Evolutionary conservation across 768 basidiomycete genomes (phyloP), one percentile per base, ranked within the genome.

Genomic region (Hortiboletus flavorubellus): DNA sequence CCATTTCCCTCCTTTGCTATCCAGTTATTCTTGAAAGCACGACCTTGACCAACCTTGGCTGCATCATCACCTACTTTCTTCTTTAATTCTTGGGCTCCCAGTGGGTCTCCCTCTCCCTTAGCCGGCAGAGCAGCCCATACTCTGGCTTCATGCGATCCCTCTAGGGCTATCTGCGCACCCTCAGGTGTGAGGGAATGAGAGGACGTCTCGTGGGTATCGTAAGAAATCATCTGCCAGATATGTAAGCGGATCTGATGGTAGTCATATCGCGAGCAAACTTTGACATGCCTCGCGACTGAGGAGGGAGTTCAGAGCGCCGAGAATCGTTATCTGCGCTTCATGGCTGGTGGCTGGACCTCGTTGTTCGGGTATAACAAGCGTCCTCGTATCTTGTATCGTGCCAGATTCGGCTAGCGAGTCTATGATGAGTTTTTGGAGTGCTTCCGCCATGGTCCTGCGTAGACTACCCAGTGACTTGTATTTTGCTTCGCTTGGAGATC

Each of bases 1-100:
- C 89, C 91, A 59, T 83, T 81, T 8, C 90, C 92, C 59, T 96
- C 89, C 72, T 98, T 98, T 21, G 78, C 80, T 58, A 98, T 93
- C 97, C 97, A 99, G 53, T 89, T 91, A 63, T 90, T 93, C 76
- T 95, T 98, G 81, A 99, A 97, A 18, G 96, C 97, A 60, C 89
- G 83, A 9, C 89, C 89, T 75, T 98, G 97, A 1, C 97, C 97
- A 54, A 98, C 82, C 74, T 95, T 97, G 15, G 92, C 86, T 8
- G 84, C 80, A 63, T 97, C 93, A 54, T 91, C 89, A 14, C 96
- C 96, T 14, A 98, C 81, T 55, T 72, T 70, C 56, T 81, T 80
- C 72, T 89, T 90, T 14, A 98, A 76, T 54, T 89, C 82, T 45
- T 76, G 81, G 0, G 82, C 77, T 5, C 82, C 79, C 37, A 96